These are phyloP conservation scores for Paxillus ammoniavirescens DNA, from an alignment of 768 basidiomycete species.

Conservation along the genomic window DNA sequence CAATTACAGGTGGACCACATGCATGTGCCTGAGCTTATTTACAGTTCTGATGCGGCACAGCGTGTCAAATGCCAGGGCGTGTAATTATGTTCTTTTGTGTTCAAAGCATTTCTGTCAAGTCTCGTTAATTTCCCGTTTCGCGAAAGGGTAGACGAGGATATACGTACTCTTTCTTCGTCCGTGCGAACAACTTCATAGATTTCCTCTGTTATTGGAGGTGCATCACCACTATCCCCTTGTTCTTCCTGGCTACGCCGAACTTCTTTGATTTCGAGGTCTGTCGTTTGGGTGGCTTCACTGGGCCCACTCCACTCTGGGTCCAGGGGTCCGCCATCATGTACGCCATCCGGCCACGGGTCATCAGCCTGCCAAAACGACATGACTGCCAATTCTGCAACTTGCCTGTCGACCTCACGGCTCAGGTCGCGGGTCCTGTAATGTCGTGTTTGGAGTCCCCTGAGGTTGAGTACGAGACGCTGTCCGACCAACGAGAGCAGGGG, in stretches of 20 bases:
- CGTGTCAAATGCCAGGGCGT: no score
- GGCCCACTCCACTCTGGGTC: background rate
- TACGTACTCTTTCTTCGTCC: background rate
- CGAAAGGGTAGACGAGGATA: background rate
- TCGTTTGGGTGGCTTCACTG: background rate
- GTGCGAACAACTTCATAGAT: background rate
- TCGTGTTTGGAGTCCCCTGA: conserved; percentile 5
- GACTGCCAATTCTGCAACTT: conserved; percentile 9
- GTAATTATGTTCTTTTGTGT: no score
- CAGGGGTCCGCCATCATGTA: background rate
- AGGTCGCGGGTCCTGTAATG: conserved; percentile 11
- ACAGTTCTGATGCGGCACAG: no score
- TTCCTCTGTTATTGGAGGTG: no score
- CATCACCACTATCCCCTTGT: background rate
- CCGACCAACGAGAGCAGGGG: conserved; percentile 14
- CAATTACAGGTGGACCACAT: background rate
- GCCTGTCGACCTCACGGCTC: conserved; percentile 19
- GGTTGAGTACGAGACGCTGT: conserved; percentile 25
- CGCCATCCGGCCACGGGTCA: background rate
- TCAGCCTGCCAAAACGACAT: background rate
- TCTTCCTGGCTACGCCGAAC: background rate
- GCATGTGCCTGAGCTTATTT: no score
- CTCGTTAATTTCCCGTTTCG: no score
- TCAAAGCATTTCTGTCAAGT: no score
- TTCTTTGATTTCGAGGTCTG: background rate